A percentile compares a stretch with the other conserved stretches of the same genome.
These are phyloP conservation scores for Aspergillus baeticus DNA, from an alignment of 495 filamentous ascomycete species.

Conservation along the genomic window DNA sequence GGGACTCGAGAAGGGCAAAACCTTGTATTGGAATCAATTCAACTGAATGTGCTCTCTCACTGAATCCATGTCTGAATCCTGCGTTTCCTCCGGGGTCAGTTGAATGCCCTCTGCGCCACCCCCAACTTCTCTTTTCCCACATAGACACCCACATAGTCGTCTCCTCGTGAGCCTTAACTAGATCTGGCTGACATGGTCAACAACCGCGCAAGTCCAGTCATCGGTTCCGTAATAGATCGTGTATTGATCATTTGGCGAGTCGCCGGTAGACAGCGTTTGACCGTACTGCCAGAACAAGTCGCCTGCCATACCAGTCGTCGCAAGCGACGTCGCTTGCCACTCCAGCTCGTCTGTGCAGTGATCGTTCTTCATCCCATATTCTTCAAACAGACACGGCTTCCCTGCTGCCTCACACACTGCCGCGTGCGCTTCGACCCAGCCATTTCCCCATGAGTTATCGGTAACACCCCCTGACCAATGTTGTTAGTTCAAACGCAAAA, in stretches of 20 bases:
- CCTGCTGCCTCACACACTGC: neutral
- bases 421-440: neutral
- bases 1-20: too few relatives aligned
- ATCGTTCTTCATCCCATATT: neutral
- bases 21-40: too few relatives aligned
- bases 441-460: constrained; percentile 2
- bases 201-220: constrained; percentile 55
- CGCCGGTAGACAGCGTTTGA: constrained; percentile 50
- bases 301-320: constrained; percentile 35
- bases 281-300: constrained; percentile 70
- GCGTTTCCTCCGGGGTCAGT: too few relatives aligned
- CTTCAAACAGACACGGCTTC: constrained; percentile 3
- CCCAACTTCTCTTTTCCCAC: too few relatives aligned
- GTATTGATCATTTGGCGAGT: constrained; percentile 58
- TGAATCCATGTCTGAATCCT: too few relatives aligned
- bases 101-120: too few relatives aligned
- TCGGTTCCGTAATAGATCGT: constrained; percentile 55
- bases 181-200: constrained; percentile 1
- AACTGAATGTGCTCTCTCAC: too few relatives aligned
- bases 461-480: neutral
- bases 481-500: too few relatives aligned
- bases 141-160: too few relatives aligned
- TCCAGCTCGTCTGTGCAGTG: neutral
- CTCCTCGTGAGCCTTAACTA: too few relatives aligned
- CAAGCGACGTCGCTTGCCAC: neutral